phyloP scores from a whole-genome alignment of 306 rosid species.

The Nissolia schottii region DNA sequence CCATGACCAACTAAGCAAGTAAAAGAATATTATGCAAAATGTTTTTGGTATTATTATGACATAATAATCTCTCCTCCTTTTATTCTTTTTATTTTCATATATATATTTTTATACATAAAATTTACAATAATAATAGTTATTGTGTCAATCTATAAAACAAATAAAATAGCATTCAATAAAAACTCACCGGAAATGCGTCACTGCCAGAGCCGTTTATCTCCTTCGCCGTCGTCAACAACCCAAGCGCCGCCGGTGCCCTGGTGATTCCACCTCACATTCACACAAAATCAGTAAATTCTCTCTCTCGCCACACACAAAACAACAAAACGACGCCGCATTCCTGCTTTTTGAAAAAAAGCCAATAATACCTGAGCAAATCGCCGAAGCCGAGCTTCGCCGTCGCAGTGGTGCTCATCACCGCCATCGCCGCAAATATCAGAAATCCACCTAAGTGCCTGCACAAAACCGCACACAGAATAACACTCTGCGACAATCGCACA shows the following conservation, averaged over 20 bases:
- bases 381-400: conserved; percentile 19
- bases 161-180: background rate
- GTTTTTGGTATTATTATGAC: too few species aligned
- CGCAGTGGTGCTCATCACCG: conserved; percentile 43
- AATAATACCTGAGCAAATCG: conserved; percentile 37
- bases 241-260: conserved; percentile 39
- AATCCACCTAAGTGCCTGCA: conserved; percentile 77
- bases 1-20: too few species aligned
- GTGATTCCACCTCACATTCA: conserved; percentile 6
- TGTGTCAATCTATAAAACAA: background rate
- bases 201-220: conserved; percentile 24
- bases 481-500: background rate
- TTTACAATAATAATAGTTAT: background rate
- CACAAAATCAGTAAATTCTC: background rate
- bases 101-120: too few species aligned
- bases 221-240: conserved; percentile 19
- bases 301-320: background rate
- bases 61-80: too few species aligned
- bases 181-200: conserved; percentile 32
- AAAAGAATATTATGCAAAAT: background rate
- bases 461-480: background rate
- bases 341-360: background rate
- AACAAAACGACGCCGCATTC: conserved; percentile 3
- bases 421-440: conserved; percentile 52
- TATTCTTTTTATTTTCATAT: too few species aligned